Evolutionary conservation across 2,329 filamentous ascomycete genomes (phyloP), one percentile per base, ranked within the genome.

Genomic region (Stagonosporopsis tanaceti): DNA sequence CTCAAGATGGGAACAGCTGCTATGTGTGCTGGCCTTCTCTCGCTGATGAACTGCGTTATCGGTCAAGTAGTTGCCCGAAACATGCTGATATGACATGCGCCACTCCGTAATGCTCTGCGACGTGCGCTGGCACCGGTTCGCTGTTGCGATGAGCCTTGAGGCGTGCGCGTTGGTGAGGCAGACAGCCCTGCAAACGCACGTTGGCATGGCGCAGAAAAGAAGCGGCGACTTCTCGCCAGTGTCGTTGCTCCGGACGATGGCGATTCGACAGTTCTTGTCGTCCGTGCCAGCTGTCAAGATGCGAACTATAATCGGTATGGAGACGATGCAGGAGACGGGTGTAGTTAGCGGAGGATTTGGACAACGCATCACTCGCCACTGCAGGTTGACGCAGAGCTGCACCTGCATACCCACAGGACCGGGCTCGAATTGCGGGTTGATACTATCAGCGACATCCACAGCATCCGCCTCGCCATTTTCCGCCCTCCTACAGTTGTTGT

Each of bases 351-450:
- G 71, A 71, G 60, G 62, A 56, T 59, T 66, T 56, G 63, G 70
- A 70, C 67, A 68, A 69, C 66, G 59, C 67, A 73, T 63, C 60
- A 67, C 70, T 73, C 71, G 70, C 68, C 62, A 67, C 70, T 76
- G 74, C 72, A 76, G 53, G 74, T 75, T 76, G 73, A 75, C 70
- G 73, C 74, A 75, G 72, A 72, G 68, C 71, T 76, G 73, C 73
- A 73, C 60, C 67, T 67, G 64, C 70, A 69, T 69, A 66, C 65
- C 71, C 72, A 72, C 66, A 61, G 60, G 53, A 59, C 64, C 64
- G 71, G 74, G 63, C 67, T 65, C 24, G 42, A 68, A 63, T 67
- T 59, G 60, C 63, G 68, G 67, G 66, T 69, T 74, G 71, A 71
- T 70, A 72, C 70, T 71, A 70, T 59, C 64, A 68, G 62, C 60